Evolutionary conservation across 345 rosid species (phyloP), one percentile per base, ranked within the genome.

Genomic region (Brassica rapa): DNA sequence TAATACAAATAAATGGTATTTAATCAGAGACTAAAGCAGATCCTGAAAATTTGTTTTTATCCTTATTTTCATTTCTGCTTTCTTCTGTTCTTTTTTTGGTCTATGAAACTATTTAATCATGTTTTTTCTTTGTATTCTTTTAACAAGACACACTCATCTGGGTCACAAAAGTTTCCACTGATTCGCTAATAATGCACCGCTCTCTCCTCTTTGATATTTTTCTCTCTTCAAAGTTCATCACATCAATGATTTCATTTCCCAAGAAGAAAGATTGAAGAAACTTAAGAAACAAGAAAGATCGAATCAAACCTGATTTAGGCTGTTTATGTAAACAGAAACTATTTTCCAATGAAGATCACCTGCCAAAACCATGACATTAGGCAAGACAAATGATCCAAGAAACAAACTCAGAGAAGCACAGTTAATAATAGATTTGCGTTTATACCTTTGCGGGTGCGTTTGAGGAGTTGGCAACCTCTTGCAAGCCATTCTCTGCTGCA

Each of bases 361-460:
- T 95, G 93, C 37, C 72, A 83, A 83, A 80, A 80, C 49, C 75
- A 76, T 51, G 56, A 51, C 56, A 51, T 51, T 51, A 51, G 56
- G 15, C 56, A 51, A 4, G 24, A 25, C 19, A 3, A 24, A 8
- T 1, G 23, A 64, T 27, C 71, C 43, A 70, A 70, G 41, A 77
- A 64, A 53, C 23, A 53, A 77, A 37, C 24, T 70, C n/a, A 46
- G 30, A 76, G 39, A 76, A 3, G 15, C 46, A 29, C 8, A 32
- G 6, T 51, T n/a, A 51, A 51, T 51, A 51, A 51, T n/a, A 51
- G 16, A n/a, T 51, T 51, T 51, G 56, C 12, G 37, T 41, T 19
- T 30, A 74, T 66, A 95, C 99, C 99, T 88, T 84, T 88, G 29
- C 99, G 96, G 41, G 99, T 95, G 77, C 97, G 95, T 77, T 95